Evolutionary conservation across 306 rosid genomes (phyloP).

Genomic region (Begonia loranthoides): DNA sequence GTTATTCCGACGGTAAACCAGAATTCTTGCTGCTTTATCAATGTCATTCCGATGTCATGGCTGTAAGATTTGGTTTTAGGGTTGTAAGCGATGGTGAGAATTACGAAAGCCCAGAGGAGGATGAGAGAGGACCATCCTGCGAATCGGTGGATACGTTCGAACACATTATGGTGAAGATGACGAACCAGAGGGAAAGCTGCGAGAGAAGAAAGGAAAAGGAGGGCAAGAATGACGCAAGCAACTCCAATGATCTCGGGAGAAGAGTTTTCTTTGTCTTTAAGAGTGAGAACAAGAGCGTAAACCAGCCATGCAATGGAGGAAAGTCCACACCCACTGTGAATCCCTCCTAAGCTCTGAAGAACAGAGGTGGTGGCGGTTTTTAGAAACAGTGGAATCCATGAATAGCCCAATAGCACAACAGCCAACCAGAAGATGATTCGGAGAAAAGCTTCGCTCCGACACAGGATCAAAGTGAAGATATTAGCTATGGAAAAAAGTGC

Average conservation of each 20-base stretch:
- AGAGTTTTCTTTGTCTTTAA: slow-evolving; percentile 19
- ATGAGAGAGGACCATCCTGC: slow-evolving; percentile 50
- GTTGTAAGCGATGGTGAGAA: slow-evolving; percentile 25
- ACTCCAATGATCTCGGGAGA: slow-evolving; percentile 28
- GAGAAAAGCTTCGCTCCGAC: slow-evolving; percentile 42
- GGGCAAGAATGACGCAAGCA: slow-evolving; percentile 36
- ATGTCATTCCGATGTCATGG: slow-evolving; percentile 1
- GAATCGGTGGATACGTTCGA: slow-evolving; percentile 50
- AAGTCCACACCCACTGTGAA: slow-evolving; percentile 66
- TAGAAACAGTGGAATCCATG: slow-evolving; percentile 32
- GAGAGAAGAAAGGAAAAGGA: slow-evolving; percentile 40
- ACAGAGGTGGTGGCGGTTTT: slow-evolving; percentile 47
- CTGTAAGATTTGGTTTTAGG: slow-evolving; percentile 25
- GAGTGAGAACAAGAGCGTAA: slow-evolving; percentile 31
- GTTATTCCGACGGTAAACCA: slow-evolving; percentile 48
- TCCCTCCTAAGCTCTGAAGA: slow-evolving; percentile 62
- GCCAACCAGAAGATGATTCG: slow-evolving; percentile 35
- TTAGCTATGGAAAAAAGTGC: slow-evolving; percentile 45
- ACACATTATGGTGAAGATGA: slow-evolving; percentile 56
- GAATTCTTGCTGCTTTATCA: slow-evolving; percentile 28
- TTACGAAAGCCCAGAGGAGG: slow-evolving; percentile 37
- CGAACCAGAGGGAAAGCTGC: slow-evolving; percentile 63
- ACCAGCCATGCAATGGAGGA: slow-evolving; percentile 63
- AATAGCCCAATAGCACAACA: slow-evolving; percentile 32
- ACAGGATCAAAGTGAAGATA: slow-evolving; percentile 41